Percentiles rank a stretch among this genome's conserved stretches.
Evolutionary conservation across 2,329 filamentous ascomycete genomes (phyloP).

Genomic region (Penicillium paneum): DNA sequence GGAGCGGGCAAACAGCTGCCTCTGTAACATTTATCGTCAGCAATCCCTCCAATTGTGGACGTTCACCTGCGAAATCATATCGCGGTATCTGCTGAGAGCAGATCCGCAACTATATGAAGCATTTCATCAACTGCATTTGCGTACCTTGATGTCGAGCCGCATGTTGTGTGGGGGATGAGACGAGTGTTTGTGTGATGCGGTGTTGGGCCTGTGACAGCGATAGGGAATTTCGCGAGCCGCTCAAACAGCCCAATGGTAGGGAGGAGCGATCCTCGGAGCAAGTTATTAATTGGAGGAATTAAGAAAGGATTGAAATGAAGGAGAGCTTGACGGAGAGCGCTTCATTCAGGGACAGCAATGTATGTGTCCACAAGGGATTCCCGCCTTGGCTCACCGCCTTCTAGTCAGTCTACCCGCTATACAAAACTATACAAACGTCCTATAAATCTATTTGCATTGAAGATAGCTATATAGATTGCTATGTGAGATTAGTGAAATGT

Average conservation of each 20-base stretch:
- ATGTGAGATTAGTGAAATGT: neutral
- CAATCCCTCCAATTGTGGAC: slow-evolving; percentile 12
- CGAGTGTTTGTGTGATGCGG: slow-evolving; percentile 36
- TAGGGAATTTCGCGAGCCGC: slow-evolving; percentile 33
- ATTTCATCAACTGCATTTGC: slow-evolving; percentile 17
- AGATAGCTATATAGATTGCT: neutral
- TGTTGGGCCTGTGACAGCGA: slow-evolving; percentile 31
- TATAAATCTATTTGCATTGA: neutral
- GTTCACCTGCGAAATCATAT: neutral
- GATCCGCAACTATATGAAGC: neutral
- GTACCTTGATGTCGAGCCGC: slow-evolving; percentile 61
- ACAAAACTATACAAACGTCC: slow-evolving; percentile 1
- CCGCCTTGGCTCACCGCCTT: slow-evolving; percentile 27
- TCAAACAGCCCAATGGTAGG: slow-evolving; percentile 31
- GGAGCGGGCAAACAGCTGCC: slow-evolving; percentile 80
- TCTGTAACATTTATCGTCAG: slow-evolving; percentile 53
- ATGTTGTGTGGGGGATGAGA: slow-evolving; percentile 44
- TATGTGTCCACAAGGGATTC: slow-evolving; percentile 32
- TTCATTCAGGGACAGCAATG: slow-evolving; percentile 27
- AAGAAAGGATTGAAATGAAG: slow-evolving; percentile 17
- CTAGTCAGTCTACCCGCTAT: slow-evolving; percentile 6
- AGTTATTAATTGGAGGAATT: slow-evolving; percentile 12
- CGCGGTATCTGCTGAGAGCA: neutral
- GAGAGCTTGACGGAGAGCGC: slow-evolving; percentile 18
- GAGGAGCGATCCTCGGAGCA: slow-evolving; percentile 15